Conservation (phyloP, 139 green algal genomes). For the Dunaliella primolecta region DNA sequence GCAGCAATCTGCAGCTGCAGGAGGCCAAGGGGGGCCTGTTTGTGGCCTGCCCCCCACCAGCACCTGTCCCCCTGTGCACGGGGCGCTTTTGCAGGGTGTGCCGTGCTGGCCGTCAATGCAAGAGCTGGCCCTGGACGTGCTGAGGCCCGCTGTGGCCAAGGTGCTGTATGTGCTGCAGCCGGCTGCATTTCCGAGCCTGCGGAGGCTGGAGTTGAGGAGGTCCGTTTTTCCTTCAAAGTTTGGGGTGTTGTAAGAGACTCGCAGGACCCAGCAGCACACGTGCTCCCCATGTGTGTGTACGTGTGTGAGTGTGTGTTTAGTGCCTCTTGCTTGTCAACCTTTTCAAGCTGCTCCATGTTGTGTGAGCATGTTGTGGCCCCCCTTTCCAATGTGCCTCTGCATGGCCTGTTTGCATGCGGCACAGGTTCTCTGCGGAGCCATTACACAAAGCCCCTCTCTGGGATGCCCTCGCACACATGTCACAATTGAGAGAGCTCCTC, state of each 20-base stretch:
- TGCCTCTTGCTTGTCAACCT: too few relatives aligned
- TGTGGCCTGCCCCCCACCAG: too few relatives aligned
- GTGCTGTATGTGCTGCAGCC: neutral
- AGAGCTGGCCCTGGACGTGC: neutral
- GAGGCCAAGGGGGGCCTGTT: too few relatives aligned
- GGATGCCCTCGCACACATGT: neutral
- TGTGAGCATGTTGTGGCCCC: neutral
- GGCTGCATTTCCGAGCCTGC: neutral
- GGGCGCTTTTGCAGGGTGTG: too few relatives aligned
- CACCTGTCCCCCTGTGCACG: too few relatives aligned
- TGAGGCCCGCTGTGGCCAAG: neutral
- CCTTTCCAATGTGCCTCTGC: neutral
- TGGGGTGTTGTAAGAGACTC: too few relatives aligned
- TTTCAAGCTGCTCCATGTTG: too few relatives aligned
- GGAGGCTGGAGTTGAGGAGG: neutral
- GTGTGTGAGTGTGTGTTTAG: neutral
- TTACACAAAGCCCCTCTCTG: neutral
- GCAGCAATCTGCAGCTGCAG: too few relatives aligned
- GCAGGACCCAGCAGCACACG: too few relatives aligned
- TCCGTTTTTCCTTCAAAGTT: too few relatives aligned
- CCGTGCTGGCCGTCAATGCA: neutral
- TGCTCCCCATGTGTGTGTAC: neutral
- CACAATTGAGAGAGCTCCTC: neutral
- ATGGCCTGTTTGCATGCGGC: neutral
- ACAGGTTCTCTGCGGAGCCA: neutral